Evolutionary conservation across 192 early-diverging fungal genomes (phyloP), one percentile per base, ranked within the genome.

Genomic region (Coemansia furcata): DNA sequence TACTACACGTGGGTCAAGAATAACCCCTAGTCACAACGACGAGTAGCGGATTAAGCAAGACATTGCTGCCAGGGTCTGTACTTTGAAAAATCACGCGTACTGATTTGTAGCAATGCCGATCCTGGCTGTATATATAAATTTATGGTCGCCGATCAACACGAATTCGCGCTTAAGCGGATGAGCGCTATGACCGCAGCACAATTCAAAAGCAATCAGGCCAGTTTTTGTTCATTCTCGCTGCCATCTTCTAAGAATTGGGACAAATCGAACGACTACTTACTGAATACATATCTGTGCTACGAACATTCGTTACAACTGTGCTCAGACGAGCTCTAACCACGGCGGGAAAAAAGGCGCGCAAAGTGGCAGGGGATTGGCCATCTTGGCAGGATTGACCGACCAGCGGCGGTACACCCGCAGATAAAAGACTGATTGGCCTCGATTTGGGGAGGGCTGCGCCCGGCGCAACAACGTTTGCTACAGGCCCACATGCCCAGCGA

Each of bases 1-100:
- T 92, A 90, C 69, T 90, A 91, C 70, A 85, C 86, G 19, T 89
- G 88, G 88, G 72, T 71, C 14, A 83, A 83, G 44, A 83, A 83
- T 63, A 82, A 82, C 36, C 71, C 74, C 35, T 74, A 74, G 64
- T 21, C 37, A 33, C n/a, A 17, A 30, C 46, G 21, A 30, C 4
- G 33, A 6, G 9, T 30, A 11, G 42, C 15, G 29, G 42, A 23
- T 7, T 15, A 6, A 17, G 23, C 15, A 63, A 15, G 50, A 12
- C 49, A 21, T 23, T 50, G 21, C 23, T 23, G 26, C 21, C 15
- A 26, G 17, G 15, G 44, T 1, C 44, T 26, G 23, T 26, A 26
- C 23, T 26, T 15, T 11, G 5, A 19, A 46, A 33, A 57, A 57
- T 35, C 30, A 57, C 29, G 29, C 11, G 30, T 15, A 10, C 50